phyloP scores from a whole-genome alignment of 345 rosid species.

The Gossypium anomalum region DNA sequence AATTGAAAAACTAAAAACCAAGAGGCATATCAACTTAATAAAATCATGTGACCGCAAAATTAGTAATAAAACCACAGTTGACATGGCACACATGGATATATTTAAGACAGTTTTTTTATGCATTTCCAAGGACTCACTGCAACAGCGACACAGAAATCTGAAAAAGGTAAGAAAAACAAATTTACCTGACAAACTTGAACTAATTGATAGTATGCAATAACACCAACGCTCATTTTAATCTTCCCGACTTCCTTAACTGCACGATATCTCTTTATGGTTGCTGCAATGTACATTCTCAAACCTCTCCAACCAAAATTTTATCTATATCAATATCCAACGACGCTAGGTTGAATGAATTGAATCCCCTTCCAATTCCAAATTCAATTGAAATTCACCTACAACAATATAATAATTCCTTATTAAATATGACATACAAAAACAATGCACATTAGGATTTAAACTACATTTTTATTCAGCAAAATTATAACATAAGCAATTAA shows the following conservation, averaged over 20 bases:
- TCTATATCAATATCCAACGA: conserved; percentile 10
- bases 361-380: conserved; percentile 16
- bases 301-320: conserved; percentile 34
- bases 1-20: neutral
- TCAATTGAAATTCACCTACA: conserved; percentile 34
- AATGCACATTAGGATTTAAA: neutral
- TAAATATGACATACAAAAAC: neutral
- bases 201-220: conserved; percentile 61
- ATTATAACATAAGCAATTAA: neutral
- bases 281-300: conserved; percentile 75
- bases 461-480: neutral
- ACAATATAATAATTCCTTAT: neutral
- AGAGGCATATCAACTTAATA: neutral
- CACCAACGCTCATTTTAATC: conserved; percentile 72
- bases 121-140: neutral
- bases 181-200: conserved; percentile 92
- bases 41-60: neutral
- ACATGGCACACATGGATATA: neutral
- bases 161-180: neutral
- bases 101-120: neutral
- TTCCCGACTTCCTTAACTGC: conserved; percentile 68
- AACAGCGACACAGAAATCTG: neutral
- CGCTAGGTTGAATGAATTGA: conserved; percentile 17
- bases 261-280: conserved; percentile 66
- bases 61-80: neutral